Evolutionary conservation across 2,329 filamentous ascomycete genomes (phyloP), one percentile per base, ranked within the genome.

Genomic region (Neonectria hederae): DNA sequence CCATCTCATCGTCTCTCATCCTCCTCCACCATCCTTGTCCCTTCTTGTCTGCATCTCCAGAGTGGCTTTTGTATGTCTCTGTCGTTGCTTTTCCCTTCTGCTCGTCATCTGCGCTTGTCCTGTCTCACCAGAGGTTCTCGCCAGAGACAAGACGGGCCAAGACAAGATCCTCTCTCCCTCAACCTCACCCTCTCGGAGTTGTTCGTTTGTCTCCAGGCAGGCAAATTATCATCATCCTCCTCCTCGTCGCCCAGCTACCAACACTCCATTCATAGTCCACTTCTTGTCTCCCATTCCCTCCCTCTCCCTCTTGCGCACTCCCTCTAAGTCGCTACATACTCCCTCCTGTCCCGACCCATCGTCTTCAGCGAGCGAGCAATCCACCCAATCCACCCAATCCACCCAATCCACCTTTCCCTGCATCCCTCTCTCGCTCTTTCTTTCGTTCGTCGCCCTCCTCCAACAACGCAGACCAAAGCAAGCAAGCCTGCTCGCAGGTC

Each of bases 401-500:
- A 21, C 6, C 24, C 8, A 49, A 32, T 28, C 46, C 46, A 32
- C 28, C 26, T 21, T n/a, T 5, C n/a, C 48, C 48, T 21, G 19
- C 28, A 28, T 28, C 49, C 54, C 38, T 38, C 55, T 43, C 19
- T 26, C 28, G 19, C 21, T 14, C 55, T 45, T 17, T 38, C 40
- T 28, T 42, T n/a, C 54, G 52, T 54, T 54, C 32, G 45, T 30
- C 46, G 21, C 26, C 24, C 26, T 19, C 17, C 17, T 11, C 24
- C 46, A 7, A 22, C 43, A 14, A 14, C 2, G 43, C 43, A 24
- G 21, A 24, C 10, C 54, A 57, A 38, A 57, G 21, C 54, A 57
- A 58, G 26, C 57, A 69, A 66, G 66, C 35, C 35, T 46, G 22
- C 28, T 19, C 48, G n/a, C 28, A 14, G 35, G 46, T 26, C 21